Percentiles rank a stretch among this genome's conserved stretches.
Evolutionary conservation across 257 asterid species (phyloP).

Genomic region (Petunia secreta): DNA sequence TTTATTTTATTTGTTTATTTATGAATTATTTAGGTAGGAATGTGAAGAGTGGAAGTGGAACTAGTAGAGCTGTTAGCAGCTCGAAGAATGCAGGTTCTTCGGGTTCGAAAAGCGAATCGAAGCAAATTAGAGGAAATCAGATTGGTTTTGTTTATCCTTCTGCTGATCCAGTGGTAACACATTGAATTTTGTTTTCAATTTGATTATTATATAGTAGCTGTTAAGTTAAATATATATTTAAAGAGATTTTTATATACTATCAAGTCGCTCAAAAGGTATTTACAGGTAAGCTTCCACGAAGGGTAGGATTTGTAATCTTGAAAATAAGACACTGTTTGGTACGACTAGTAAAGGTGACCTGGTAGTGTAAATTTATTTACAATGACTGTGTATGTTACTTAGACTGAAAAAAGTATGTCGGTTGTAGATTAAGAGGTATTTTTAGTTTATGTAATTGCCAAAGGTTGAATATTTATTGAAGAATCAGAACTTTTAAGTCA

Average conservation of each 20-base stretch:
- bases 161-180: conserved; percentile 47
- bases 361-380: too few species aligned
- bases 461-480: not conserved
- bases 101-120: conserved; percentile 36
- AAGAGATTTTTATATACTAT: too few species aligned
- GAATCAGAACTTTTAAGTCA: conserved; percentile 4
- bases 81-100: conserved; percentile 29
- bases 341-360: too few species aligned
- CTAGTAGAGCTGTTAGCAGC: conserved; percentile 37
- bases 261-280: too few species aligned
- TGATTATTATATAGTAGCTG: not conserved
- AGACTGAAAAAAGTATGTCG: not conserved
- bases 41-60: conserved; percentile 49
- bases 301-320: too few species aligned
- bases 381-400: too few species aligned
- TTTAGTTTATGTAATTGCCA: not conserved
- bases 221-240: too few species aligned
- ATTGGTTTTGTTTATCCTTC: conserved; percentile 57
- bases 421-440: not conserved
- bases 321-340: too few species aligned
- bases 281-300: too few species aligned
- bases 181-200: not conserved
- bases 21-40: conserved; percentile 45
- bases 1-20: not conserved
- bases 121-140: conserved; percentile 50